Evolutionary conservation across 78 protist genomes (phyloP).

Genomic region (Dictyostelium citrinum): DNA sequence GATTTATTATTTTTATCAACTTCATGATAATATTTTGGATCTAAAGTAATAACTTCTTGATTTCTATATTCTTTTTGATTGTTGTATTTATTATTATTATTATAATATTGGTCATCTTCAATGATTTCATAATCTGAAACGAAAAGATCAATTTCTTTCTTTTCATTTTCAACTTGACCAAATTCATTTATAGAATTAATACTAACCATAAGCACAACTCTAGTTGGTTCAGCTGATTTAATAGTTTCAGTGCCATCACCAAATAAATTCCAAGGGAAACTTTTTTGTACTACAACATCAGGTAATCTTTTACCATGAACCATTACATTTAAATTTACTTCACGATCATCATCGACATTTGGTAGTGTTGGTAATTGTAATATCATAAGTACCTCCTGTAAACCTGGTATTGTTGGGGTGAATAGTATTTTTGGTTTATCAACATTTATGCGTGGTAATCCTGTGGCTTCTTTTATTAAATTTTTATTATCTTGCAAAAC

Average conservation of each 20-base stretch:
- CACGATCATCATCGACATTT: background rate
- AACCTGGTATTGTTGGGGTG: background rate
- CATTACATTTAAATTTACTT: background rate
- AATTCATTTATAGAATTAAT: background rate
- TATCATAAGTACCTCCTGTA: background rate
- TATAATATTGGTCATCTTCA: background rate
- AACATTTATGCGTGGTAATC: background rate
- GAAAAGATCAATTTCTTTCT: background rate
- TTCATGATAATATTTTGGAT: background rate
- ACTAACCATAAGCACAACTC: background rate
- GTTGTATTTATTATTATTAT: background rate
- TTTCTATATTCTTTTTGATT: background rate
- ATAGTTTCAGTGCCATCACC: background rate
- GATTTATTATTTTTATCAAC: background rate
- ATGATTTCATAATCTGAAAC: background rate
- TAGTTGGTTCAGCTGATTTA: background rate
- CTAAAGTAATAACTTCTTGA: background rate
- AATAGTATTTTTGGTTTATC: background rate
- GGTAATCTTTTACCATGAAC: background rate
- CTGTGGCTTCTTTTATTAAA: background rate
- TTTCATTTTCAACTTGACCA: background rate
- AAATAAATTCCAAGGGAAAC: slow-evolving; percentile 8
- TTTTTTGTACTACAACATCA: background rate
- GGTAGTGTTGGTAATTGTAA: background rate
- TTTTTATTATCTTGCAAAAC: background rate